Evolutionary conservation across 192 early-diverging fungal genomes (phyloP), one percentile per base, ranked within the genome.

Genomic region (Linnemannia exigua): DNA sequence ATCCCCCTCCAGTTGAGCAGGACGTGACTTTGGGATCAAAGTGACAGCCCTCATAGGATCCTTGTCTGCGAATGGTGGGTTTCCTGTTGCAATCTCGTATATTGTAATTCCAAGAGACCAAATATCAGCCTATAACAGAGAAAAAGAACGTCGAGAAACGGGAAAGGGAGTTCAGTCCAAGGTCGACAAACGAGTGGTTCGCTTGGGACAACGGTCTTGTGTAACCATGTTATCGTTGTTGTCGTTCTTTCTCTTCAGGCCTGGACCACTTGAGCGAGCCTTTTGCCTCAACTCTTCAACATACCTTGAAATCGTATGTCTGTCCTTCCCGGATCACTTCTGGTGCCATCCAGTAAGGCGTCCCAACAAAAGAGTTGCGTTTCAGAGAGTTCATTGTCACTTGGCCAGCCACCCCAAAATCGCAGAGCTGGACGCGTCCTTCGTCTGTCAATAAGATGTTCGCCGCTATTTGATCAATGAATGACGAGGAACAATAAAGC

Each of bases 81-180:
- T 96, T 25, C 98, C 98, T 22, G 95, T 98, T 15, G 97, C 96
- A 74, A 99, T 94, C 80, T 99, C 99, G 67, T 98, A 98, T 35
- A 98, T 95, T 7, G 99, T 99, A 82, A 99, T 99, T 8, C 99
- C 99, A 37, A 99, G 91, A 0, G 97, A 99, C 99, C 99, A 99
- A 47, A 99, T 98, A 87, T 99, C 99, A n/a, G 96, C 96, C 94
- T 97, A 86, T 9, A 44, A 44, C 41, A 16, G 63, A 31, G 36
- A 16, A 69, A 48, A 46, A 72, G 3, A 66, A 16, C 44, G 36
- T 22, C 4, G 19, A 47, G 9, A 38, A 17, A 36, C 9, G 61
- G 36, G 68, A 38, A 35, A 1, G 28, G 58, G 58, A 63, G 58
- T 25, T n/a, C 11, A 20, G 14, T 4, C 2, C 2, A 63, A 63